Conservation (phyloP, 2,329 filamentous ascomycete genomes). For the Neonectria coccinea region DNA sequence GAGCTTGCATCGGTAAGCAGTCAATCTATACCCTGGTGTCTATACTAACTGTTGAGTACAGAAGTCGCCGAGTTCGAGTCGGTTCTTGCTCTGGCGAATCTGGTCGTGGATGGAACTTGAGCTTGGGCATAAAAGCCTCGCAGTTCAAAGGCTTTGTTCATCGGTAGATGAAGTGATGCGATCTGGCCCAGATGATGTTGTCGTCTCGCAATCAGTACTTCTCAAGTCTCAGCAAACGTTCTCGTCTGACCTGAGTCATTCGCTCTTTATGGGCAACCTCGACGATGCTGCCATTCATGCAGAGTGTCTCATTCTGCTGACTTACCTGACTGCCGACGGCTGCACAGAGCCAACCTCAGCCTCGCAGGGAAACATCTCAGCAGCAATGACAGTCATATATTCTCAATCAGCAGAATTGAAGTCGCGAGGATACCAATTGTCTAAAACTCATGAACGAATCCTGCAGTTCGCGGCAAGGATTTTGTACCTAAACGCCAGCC, state of each 20-base stretch:
- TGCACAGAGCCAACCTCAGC: slow-evolving; percentile 58
- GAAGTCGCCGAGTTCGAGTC: slow-evolving; percentile 35
- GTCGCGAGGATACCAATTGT: slow-evolving; percentile 49
- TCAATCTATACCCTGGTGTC: accelerated
- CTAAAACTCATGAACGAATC: slow-evolving; percentile 68
- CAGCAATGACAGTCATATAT: slow-evolving; percentile 58
- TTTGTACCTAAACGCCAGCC: slow-evolving; percentile 73
- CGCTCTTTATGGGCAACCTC: slow-evolving; percentile 62
- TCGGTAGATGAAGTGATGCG: slow-evolving; percentile 49
- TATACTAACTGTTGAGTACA: slow-evolving; percentile 28
- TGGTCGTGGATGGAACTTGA: slow-evolving; percentile 77
- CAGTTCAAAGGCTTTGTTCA: slow-evolving; percentile 56
- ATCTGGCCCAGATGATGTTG: slow-evolving; percentile 26
- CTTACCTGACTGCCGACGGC: slow-evolving; percentile 68
- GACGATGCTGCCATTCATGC: slow-evolving; percentile 65
- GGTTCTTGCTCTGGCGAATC: slow-evolving; percentile 64
- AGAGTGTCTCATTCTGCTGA: slow-evolving; percentile 73
- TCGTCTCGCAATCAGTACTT: slow-evolving; percentile 53
- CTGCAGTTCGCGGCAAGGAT: slow-evolving; percentile 77
- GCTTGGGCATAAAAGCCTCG: slow-evolving; percentile 48
- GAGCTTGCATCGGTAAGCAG: slow-evolving; percentile 48
- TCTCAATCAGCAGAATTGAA: slow-evolving; percentile 58
- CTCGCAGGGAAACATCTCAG: slow-evolving; percentile 67
- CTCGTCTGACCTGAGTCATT: slow-evolving; percentile 64
- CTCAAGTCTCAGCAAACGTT: slow-evolving; percentile 68